Base-by-base conservation (phyloP, 202 grass and related monocot genomes). In the Sporobolus alterniflorus region DNA sequence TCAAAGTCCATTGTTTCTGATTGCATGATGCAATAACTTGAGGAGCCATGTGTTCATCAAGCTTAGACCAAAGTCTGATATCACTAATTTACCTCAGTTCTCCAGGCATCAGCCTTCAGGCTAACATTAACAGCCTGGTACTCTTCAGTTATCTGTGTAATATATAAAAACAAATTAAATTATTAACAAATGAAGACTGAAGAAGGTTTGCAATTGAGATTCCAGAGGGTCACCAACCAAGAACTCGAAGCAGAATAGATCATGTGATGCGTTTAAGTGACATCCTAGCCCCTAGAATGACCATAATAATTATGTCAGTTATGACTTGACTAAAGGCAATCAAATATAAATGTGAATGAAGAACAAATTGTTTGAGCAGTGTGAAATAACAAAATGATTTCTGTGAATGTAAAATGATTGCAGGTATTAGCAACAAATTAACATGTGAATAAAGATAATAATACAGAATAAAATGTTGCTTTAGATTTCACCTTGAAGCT, bases 61-160 rank as follows among this genome's bases (percentile, higher is more conserved):
- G n/a, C n/a, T n/a, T n/a, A n/a, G n/a, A n/a, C n/a, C n/a, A n/a
- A 28, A 33, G 61, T 74, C 43, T 48, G 40, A 40, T 78, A 63
- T 73, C 16, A 11, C 50, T 32, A 56, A 83, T 30, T 81, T 84
- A 99, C 96, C 93, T 99, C 96, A 59, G 80, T 92, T 92, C 71
- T 92, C 93, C 89, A 89, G 9, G 79, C 42, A 83, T 99, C 93
- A 26, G 71, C 85, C 78, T 86, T 96, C 73, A 99, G 80, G 84
- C 89, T 90, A 88, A 99, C 91, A 96, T 96, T 94, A 81, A 99
- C 87, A 83, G 84, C 87, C 81, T 99, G 96, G 74, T 80, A 92
- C 34, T 94, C 89, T 89, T 94, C 89, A 82, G 96, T 89, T 90
- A 96, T 80, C 96, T 99, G 59, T 32, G 41, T 69, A 74, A 73